These are phyloP conservation scores for Cutaneotrichosporon dermatis DNA, from an alignment of 1,284 basidiomycete species.

Conservation along the genomic window DNA sequence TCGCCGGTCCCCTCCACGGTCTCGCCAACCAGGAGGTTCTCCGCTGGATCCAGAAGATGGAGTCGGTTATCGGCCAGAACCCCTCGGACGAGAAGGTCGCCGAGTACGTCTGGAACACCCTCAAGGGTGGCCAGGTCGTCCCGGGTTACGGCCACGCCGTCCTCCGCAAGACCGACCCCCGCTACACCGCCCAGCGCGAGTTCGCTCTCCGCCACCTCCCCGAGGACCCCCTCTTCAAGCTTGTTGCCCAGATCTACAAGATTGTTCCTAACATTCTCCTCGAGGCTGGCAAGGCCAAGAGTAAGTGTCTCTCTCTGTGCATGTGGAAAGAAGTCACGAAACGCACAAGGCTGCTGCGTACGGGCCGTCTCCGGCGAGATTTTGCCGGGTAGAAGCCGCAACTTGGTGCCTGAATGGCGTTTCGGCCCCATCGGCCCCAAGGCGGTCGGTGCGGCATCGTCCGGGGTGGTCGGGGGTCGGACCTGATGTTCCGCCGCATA, in stretches of 20 bases:
- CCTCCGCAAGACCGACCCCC: constrained; percentile 93
- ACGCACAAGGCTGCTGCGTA: too few species aligned
- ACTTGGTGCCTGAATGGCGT: background rate
- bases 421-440: constrained; percentile 1
- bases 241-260: constrained; percentile 88
- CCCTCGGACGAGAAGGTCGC: constrained; percentile 79
- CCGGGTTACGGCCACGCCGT: constrained; percentile 97
- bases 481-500: background rate
- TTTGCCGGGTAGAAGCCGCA: too few species aligned
- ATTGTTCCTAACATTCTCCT: constrained; percentile 89
- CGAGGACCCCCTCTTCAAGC: constrained; percentile 82
- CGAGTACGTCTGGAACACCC: constrained; percentile 88
- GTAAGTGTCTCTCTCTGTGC: constrained; percentile 38
- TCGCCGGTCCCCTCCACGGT: constrained; percentile 90
- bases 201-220: constrained; percentile 88
- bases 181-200: constrained; percentile 91
- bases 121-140: constrained; percentile 86
- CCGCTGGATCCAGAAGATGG: constrained; percentile 82
- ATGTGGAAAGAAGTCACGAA: too few species aligned
- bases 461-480: background rate
- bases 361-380: too few species aligned
- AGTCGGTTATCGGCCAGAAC: constrained; percentile 72
- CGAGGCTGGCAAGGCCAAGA: constrained; percentile 91
- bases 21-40: constrained; percentile 96
- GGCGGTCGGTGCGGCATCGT: background rate